Percentiles rank a stretch among this genome's conserved stretches.
Conservation (phyloP, 1,139 yeast species). For the Geotrichum reessii region DNA sequence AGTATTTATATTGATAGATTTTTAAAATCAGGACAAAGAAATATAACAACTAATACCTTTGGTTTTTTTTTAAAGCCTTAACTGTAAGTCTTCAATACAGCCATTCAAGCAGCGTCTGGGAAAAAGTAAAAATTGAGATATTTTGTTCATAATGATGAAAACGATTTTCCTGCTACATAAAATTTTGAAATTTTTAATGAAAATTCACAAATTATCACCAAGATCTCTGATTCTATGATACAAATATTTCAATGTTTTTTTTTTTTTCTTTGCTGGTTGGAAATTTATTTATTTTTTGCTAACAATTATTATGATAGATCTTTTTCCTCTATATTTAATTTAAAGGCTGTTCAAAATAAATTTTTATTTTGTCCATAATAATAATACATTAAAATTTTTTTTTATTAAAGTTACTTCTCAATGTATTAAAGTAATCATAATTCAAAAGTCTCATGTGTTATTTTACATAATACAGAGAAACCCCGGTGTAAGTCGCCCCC, state of each 20-base stretch:
- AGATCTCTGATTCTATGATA: conserved; percentile 12
- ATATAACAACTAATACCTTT: no score
- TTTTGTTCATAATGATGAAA: conserved; percentile 6
- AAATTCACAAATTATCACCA: conserved; percentile 14
- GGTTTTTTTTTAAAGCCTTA: background rate
- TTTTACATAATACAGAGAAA: no score
- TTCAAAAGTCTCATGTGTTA: no score
- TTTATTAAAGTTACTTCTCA: no score
- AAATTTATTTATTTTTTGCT: background rate
- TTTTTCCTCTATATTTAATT: background rate
- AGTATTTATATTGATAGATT: background rate
- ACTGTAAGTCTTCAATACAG: background rate
- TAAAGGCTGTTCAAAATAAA: background rate
- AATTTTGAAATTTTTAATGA: conserved; percentile 8
- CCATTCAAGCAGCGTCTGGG: background rate
- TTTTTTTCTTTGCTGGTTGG: no score
- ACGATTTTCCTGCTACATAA: conserved; percentile 10
- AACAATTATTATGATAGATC: background rate
- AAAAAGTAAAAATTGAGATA: background rate
- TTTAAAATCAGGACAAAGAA: background rate
- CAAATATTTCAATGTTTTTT: background rate
- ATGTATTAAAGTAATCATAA: no score
- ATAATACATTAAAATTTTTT: no score
- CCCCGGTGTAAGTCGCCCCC: no score
- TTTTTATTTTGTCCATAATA: no score